Evolutionary conservation across 305 asterid genomes (phyloP), one percentile per base, ranked within the genome.

Genomic region (Fraxinus paxiana): DNA sequence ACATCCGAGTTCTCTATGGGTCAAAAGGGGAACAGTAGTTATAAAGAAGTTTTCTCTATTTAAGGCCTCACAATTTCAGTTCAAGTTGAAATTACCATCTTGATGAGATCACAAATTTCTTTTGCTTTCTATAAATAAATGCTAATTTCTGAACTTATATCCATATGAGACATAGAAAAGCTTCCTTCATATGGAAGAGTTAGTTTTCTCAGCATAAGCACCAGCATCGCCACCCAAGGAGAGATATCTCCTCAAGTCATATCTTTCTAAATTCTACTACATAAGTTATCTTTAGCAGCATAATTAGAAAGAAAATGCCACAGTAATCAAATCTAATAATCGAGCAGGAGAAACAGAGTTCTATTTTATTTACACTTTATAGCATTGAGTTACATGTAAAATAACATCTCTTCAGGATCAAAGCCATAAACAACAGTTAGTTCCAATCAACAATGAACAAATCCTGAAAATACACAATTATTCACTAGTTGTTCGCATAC

Each of bases 391-490:
- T 73, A 79, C 87, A 81, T 37, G 76, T 78, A 79, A 46, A 70
- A 77, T 76, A 35, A 77, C 26, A 76, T 35, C 75, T 82, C 78
- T 77, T 77, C 71, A 71, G 43, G 59, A 18, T 61, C 70, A 24
- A 15, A 15, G 61, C 61, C 59, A 48, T 15, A 20, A 48, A 15
- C 61, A 48, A 48, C 20, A 15, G 15, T 48, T 15, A 48, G 20
- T 48, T 48, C 15, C 59, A 48, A 48, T 48, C 65, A 86, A 81
- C 76, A 69, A 76, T 76, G 59, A 74, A 82, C 74, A 80, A 46
- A 84, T 87, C 89, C 86, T 82, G 82, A 59, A 31, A 80, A 81
- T 77, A 73, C 84, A 79, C 41, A 46, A 67, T 12, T 43, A 30
- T 73, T 72, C 81, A 8, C 24, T 17, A 77, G 82, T 73, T 81